These are phyloP conservation scores for Puccinia polysora DNA, from an alignment of 1,284 basidiomycete genomes.

Conservation along the genomic window DNA sequence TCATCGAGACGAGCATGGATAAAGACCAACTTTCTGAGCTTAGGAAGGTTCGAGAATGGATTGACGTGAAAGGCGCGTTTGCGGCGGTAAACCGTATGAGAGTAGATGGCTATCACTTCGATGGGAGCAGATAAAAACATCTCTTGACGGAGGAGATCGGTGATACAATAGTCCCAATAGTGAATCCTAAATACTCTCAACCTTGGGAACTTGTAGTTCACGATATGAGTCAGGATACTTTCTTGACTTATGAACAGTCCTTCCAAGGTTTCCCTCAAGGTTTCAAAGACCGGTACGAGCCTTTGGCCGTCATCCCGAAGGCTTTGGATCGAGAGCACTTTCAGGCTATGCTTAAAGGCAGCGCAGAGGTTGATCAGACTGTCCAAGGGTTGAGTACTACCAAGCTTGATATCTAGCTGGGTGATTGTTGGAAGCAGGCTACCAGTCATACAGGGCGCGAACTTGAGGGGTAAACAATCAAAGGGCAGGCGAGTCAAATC, in stretches of 20 bases:
- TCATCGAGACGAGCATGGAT: constrained; percentile 1
- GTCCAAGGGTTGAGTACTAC: not conserved
- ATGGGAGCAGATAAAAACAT: constrained; percentile 12
- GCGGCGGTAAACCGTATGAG: not conserved
- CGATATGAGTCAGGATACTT: not conserved
- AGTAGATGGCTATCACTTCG: constrained; percentile 7
- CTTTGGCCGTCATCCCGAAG: not conserved
- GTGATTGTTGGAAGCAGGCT: not conserved
- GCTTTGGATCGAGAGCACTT: constrained; percentile 19
- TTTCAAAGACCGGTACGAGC: constrained; percentile 24
- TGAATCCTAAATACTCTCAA: constrained; percentile 19
- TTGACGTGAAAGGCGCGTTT: not conserved
- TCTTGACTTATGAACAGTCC: constrained; percentile 20
- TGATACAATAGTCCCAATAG: constrained; percentile 5
- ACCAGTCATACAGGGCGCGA: not conserved
- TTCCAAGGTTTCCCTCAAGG: constrained; percentile 16
- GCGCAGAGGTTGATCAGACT: constrained; percentile 18
- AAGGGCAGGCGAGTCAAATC: constrained; percentile 8
- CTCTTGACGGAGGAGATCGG: not conserved
- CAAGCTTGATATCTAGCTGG: constrained; percentile 18
- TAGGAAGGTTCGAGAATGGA: constrained; percentile 21
- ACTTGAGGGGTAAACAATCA: not conserved
- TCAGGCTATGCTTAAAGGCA: constrained; percentile 12
- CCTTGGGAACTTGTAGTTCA: constrained; percentile 12
- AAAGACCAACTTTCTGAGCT: constrained; percentile 12